A percentile compares a stretch with the other conserved stretches of the same genome.
These are phyloP conservation scores for Diaporthe ampelina DNA, from an alignment of 2,329 filamentous ascomycete species.

Conservation along the genomic window DNA sequence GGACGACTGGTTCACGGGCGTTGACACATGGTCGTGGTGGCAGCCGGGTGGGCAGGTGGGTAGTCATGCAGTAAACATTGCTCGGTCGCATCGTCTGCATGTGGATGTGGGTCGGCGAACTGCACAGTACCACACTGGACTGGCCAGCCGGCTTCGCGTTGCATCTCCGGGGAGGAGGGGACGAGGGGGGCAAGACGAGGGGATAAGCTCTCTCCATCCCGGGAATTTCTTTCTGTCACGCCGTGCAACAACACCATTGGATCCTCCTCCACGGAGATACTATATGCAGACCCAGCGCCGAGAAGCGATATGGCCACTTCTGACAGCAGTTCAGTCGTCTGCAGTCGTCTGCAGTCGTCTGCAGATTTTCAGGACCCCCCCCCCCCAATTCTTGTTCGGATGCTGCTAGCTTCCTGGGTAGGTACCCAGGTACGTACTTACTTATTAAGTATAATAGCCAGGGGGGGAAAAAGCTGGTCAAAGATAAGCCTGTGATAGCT, in stretches of 20 bases:
- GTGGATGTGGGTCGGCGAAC: background rate
- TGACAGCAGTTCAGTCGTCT: no score
- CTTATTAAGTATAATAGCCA: no score
- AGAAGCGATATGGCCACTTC: background rate
- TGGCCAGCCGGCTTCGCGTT: background rate
- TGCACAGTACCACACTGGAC: background rate
- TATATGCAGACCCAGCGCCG: background rate
- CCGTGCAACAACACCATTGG: no score
- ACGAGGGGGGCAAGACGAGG: background rate
- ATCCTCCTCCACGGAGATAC: conserved; percentile 24
- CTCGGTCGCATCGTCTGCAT: conserved; percentile 23
- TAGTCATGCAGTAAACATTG: conserved; percentile 11
- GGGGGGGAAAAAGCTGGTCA: conserved; percentile 6
- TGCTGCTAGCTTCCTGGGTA: no score
- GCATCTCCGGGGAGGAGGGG: conserved; percentile 26
- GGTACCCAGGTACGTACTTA: no score
- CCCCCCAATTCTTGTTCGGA: background rate
- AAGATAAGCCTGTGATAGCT: conserved; percentile 35
- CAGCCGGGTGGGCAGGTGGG: background rate
- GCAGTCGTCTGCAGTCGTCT: background rate
- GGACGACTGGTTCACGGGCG: background rate
- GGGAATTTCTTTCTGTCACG: no score
- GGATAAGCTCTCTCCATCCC: background rate
- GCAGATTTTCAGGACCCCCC: background rate
- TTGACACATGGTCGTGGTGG: conserved; percentile 14